A percentile compares a stretch with the other conserved stretches of the same genome.
phyloP scores from a whole-genome alignment of 2,329 filamentous ascomycete species.

The Microsporum canis region DNA sequence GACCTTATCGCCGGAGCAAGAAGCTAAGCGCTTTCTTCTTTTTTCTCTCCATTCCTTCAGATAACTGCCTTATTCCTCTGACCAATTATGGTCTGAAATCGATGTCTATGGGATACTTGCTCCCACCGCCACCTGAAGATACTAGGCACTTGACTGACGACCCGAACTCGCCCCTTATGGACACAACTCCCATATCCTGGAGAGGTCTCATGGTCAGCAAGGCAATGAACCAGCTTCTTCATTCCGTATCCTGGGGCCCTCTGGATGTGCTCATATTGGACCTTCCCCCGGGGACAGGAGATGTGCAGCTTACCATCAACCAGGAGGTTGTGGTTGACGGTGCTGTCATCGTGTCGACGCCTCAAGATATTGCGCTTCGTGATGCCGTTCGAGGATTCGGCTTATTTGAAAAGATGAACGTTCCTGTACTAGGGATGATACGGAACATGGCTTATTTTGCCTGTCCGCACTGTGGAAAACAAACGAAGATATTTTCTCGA shows the following conservation, averaged over 20 bases:
- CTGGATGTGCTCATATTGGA: constrained; percentile 84
- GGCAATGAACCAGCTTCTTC: constrained; percentile 84
- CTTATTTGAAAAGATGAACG: constrained; percentile 78
- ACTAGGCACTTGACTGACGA: constrained; percentile 28
- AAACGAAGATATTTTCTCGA: constrained; percentile 62
- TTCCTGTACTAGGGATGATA: constrained; percentile 71
- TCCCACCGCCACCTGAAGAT: constrained; percentile 45
- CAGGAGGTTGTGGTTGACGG: constrained; percentile 87
- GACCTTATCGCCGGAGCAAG: not conserved
- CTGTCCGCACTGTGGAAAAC: constrained; percentile 65
- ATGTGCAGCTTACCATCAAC: constrained; percentile 92
- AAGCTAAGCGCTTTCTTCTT: not conserved
- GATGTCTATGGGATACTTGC: constrained; percentile 97
- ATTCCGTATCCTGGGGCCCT: constrained; percentile 87
- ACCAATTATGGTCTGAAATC: constrained; percentile 93
- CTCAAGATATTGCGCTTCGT: constrained; percentile 82
- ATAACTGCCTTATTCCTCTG: constrained; percentile 60
- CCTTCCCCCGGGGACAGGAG: constrained; percentile 85
- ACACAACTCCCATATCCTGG: constrained; percentile 73
- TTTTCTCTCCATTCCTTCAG: constrained; percentile 15
- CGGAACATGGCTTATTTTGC: constrained; percentile 84
- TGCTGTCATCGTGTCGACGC: constrained; percentile 75
- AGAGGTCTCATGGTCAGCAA: constrained; percentile 96
- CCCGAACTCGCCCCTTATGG: constrained; percentile 27
- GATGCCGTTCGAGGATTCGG: constrained; percentile 86